A percentile compares a stretch with the other conserved stretches of the same genome.
Evolutionary conservation across 192 early-diverging fungal species (phyloP).

Genomic region (Haplosporangium gracile): DNA sequence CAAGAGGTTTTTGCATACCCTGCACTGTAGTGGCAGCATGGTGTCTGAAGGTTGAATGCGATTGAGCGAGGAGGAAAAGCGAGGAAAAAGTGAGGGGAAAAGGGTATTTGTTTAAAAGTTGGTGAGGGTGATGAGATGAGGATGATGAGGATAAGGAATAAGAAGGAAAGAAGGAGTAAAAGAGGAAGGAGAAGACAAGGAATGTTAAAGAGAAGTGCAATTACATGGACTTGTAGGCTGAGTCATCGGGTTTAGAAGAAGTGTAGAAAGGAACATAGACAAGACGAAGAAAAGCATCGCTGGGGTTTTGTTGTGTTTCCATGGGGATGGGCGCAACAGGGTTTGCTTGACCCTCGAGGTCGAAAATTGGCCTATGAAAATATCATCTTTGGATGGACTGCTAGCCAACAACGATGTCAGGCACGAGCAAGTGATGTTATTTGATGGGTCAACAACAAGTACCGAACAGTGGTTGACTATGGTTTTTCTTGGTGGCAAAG

Average conservation of each 20-base stretch:
- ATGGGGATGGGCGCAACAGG: background rate
- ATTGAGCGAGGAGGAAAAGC: background rate
- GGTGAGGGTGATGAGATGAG: background rate
- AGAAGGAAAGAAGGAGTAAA: constrained; percentile 5
- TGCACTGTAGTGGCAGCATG: constrained; percentile 43
- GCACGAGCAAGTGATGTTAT: too few relatives aligned
- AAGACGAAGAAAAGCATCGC: background rate
- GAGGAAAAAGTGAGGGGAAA: background rate
- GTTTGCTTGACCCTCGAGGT: background rate
- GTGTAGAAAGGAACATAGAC: background rate
- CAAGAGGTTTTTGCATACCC: constrained; percentile 46
- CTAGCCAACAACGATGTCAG: too few relatives aligned
- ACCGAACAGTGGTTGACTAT: background rate
- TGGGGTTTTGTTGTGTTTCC: background rate
- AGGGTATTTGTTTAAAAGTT: background rate
- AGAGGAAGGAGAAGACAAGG: background rate
- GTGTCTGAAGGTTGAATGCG: background rate
- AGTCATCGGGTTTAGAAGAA: background rate
- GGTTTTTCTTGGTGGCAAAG: background rate
- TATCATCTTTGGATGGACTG: too few relatives aligned
- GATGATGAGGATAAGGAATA: constrained; percentile 5
- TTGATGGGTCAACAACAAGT: too few relatives aligned
- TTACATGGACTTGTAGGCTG: background rate
- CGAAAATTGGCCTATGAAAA: too few relatives aligned
- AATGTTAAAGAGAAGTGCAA: background rate